Evolutionary conservation across 192 early-diverging fungal species (phyloP).

Genomic region (Rhizoclosmatium sp.): DNA sequence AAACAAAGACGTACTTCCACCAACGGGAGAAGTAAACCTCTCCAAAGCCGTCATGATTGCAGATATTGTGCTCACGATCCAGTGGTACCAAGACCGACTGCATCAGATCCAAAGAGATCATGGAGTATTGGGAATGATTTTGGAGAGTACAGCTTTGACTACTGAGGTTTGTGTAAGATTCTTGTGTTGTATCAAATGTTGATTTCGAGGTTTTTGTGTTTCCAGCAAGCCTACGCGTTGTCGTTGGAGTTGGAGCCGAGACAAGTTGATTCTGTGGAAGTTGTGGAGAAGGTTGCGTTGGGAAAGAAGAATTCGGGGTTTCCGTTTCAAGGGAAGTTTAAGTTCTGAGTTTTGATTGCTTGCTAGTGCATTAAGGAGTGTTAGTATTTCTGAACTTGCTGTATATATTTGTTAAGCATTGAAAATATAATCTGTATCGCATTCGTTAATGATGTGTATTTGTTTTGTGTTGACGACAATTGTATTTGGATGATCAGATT

Average conservation of each 20-base stretch:
- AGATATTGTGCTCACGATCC: constrained; percentile 66
- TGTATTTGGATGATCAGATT: too few relatives aligned
- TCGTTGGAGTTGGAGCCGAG: constrained; percentile 52
- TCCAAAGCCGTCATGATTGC: constrained; percentile 76
- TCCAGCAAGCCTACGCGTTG: constrained; percentile 45
- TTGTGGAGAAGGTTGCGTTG: too few relatives aligned
- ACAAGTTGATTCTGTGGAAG: background rate
- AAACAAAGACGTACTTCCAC: constrained; percentile 67
- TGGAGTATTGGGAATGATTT: constrained; percentile 42
- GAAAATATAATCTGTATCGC: too few relatives aligned
- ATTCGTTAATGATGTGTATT: too few relatives aligned
- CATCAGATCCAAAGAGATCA: constrained; percentile 35
- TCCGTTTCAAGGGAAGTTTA: too few relatives aligned
- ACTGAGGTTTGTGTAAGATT: constrained; percentile 36
- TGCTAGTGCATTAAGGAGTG: too few relatives aligned
- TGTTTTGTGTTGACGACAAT: too few relatives aligned
- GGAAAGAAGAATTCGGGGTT: too few relatives aligned
- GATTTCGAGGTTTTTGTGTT: background rate
- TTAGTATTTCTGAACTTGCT: background rate
- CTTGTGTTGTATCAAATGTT: background rate
- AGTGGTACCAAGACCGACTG: constrained; percentile 61
- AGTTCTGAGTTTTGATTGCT: too few relatives aligned
- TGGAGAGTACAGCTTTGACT: constrained; percentile 46
- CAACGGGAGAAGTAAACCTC: constrained; percentile 72
- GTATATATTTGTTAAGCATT: too few relatives aligned